Conservation (phyloP, 352 stramenopile species). For the Phytophthora chlamydospora region DNA sequence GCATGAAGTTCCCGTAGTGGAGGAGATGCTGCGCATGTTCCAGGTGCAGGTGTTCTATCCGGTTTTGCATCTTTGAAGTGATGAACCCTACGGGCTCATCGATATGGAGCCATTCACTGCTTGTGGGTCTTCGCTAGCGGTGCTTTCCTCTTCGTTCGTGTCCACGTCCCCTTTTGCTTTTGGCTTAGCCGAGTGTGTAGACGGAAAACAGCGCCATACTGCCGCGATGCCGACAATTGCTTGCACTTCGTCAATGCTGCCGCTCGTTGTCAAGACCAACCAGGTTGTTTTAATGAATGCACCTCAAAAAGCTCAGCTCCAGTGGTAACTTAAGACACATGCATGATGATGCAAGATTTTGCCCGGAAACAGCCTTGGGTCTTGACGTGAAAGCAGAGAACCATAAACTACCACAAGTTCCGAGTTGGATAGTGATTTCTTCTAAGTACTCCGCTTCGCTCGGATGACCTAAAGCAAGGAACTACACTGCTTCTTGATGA, state of each 20-base stretch:
- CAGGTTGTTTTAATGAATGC: slow-evolving; percentile 15
- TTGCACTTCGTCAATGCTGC: not conserved
- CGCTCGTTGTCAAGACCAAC: slow-evolving; percentile 1
- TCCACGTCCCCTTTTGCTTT: slow-evolving; percentile 22
- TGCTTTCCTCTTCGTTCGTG: slow-evolving; percentile 27
- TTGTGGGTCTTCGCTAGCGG: slow-evolving; percentile 26
- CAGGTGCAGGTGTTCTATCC: slow-evolving; percentile 52
- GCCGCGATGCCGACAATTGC: slow-evolving; percentile 17
- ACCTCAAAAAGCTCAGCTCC: slow-evolving; percentile 16
- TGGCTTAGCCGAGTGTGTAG: slow-evolving; percentile 7
- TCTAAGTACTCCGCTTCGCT: no score
- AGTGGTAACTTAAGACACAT: slow-evolving; percentile 9
- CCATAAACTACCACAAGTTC: no score
- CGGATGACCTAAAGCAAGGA: no score
- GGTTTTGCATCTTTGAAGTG: slow-evolving; percentile 46
- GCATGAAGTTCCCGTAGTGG: slow-evolving; percentile 60
- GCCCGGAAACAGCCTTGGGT: slow-evolving; percentile 15
- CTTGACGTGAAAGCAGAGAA: no score
- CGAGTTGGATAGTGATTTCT: no score
- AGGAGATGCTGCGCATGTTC: slow-evolving; percentile 67
- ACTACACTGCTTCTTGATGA: no score
- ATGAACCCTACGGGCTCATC: slow-evolving; percentile 64
- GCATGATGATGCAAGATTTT: not conserved
- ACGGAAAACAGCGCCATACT: slow-evolving; percentile 13
- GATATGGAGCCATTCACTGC: slow-evolving; percentile 63